Evolutionary conservation across 148 eudicot genomes (phyloP), one percentile per base, ranked within the genome.

Genomic region (Drosera capensis): DNA sequence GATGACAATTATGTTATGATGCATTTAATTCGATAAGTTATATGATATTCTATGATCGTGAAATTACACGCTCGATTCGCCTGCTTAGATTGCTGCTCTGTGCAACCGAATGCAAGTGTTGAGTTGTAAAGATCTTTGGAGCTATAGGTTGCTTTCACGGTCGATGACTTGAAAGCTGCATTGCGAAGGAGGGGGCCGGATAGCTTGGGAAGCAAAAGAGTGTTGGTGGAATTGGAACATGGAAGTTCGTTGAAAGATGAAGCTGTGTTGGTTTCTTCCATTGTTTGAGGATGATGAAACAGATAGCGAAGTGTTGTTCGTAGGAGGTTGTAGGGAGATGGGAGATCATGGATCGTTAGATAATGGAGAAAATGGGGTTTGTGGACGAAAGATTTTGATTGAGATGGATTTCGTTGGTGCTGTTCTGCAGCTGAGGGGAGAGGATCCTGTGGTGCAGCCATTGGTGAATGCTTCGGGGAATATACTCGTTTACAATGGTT

Each of bases 401-500:
- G 67, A 67, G 60, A 55, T 84, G 67, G 57, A 31, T 29, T 78
- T 90, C 64, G 26, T 80, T 29, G 87, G 97, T 23, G 75, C 97
- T 31, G 82, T 78, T 30, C 59, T 90, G 66, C 97, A 90, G 56
- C 63, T 90, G 56, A 75, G 99, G 66, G 99, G 99, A 44, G 64
- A 48, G 8, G 43, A 29, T 39, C 70, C 85, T 8, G 63, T 84
- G 39, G 46, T 55, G 42, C 99, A 90, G 49, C 99, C 99, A 5
- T 55, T 90, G 55, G 64, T 67, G 23, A 88, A 85, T 72, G 49
- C 66, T 8, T 66, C 45, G 20, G 85, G 82, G 55, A 90, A 84
- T 73, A 62, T 85, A 42, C 88, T 90, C 49, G 63, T 78, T 49
- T 88, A 88, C 58, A 88, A 88, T 60, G 96, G 96, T 87, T 68